These are phyloP conservation scores for Saccharomyces uvarum DNA, from an alignment of 1,139 yeast genomes.

Conservation along the genomic window DNA sequence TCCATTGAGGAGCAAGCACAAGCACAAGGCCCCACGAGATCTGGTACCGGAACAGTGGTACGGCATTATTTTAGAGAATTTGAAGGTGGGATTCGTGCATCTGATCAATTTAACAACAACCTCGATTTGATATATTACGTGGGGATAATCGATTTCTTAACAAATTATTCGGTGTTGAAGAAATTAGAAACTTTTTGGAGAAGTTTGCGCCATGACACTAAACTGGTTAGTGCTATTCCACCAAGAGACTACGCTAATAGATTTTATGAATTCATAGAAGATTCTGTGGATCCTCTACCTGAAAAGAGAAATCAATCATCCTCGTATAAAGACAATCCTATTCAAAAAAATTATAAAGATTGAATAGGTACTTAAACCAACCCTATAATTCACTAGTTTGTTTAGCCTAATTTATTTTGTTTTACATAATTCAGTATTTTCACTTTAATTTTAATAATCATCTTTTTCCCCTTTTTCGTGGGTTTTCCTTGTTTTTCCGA, in stretches of 20 bases:
- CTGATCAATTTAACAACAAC: conserved; percentile 58
- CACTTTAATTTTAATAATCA: background rate
- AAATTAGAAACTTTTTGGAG: conserved; percentile 83
- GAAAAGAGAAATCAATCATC: conserved; percentile 7
- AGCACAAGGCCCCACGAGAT: background rate
- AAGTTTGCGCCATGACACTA: conserved; percentile 58
- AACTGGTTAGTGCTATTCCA: conserved; percentile 80
- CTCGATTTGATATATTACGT: conserved; percentile 70
- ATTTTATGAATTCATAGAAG: conserved; percentile 59
- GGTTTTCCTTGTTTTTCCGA: background rate
- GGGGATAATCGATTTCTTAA: conserved; percentile 91
- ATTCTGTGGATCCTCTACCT: conserved; percentile 24
- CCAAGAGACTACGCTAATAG: conserved; percentile 85
- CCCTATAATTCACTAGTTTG: background rate
- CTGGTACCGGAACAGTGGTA: conserved; percentile 11
- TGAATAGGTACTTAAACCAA: conserved; percentile 1
- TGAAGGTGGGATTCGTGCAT: conserved; percentile 80
- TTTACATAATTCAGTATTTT: background rate
- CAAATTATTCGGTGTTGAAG: conserved; percentile 72
- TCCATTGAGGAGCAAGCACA: conserved; percentile 3
- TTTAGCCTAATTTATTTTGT: conserved; percentile 2
- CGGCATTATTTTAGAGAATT: conserved; percentile 60
- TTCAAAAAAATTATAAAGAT: conserved; percentile 17
- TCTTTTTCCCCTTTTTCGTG: background rate
- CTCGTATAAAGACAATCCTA: conserved; percentile 19